Conservation (phyloP, 495 filamentous ascomycete species). For the Friedmanniomyces endolithicus region DNA sequence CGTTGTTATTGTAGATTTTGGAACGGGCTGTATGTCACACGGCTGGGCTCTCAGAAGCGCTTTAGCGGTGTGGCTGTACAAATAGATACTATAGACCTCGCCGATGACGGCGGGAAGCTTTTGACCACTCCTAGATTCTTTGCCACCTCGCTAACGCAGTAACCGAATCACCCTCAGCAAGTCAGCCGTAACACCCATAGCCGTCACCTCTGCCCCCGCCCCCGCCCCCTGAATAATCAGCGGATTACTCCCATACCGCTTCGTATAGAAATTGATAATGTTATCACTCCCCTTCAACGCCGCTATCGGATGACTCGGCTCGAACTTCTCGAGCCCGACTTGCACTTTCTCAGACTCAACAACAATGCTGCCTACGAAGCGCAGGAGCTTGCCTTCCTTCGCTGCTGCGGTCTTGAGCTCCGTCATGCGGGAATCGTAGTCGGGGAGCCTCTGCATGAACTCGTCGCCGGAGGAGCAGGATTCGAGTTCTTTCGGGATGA, state of each 20-base stretch:
- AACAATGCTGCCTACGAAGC: constrained; percentile 90
- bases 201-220: constrained; percentile 87
- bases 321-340: constrained; percentile 70
- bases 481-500: constrained; percentile 77
- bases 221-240: constrained; percentile 87
- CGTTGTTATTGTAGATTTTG: no score
- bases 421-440: constrained; percentile 76
- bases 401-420: constrained; percentile 63
- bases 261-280: constrained; percentile 94
- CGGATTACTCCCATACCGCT: constrained; percentile 79
- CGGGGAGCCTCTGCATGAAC: constrained; percentile 63
- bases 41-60: no score
- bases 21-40: no score
- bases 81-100: neutral
- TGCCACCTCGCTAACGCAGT: constrained; percentile 6
- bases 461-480: constrained; percentile 59
- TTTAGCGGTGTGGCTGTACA: no score
- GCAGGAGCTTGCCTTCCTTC: constrained; percentile 76
- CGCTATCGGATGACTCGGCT: constrained; percentile 59
- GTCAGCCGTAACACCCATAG: constrained; percentile 88
- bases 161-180: constrained; percentile 64
- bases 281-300: constrained; percentile 93
- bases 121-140: neutral
- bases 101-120: neutral
- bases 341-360: constrained; percentile 61